Evolutionary conservation across 768 basidiomycete species (phyloP).

Genomic region (Mrakia gelida): DNA sequence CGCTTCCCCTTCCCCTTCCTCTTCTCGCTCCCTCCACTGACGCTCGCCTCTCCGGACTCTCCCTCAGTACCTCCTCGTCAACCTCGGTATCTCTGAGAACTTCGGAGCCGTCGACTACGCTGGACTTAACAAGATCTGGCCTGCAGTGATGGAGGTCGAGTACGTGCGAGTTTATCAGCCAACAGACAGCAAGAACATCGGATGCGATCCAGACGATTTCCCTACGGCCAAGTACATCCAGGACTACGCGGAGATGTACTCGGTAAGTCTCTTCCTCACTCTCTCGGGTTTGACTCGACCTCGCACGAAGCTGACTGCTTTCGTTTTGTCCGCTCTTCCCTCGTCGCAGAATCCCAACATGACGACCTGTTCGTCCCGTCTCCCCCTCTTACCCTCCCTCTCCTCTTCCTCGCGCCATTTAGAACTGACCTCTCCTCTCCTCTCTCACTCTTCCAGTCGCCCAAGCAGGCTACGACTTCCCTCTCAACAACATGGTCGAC

Average conservation of each 20-base stretch:
- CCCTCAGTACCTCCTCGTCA: conserved; percentile 72
- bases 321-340: neutral
- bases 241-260: conserved; percentile 66
- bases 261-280: conserved; percentile 70
- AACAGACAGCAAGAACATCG: conserved; percentile 48
- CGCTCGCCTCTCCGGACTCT: neutral
- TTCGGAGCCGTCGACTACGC: conserved; percentile 64
- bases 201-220: conserved; percentile 73
- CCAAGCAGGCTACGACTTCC: conserved; percentile 6
- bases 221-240: conserved; percentile 79
- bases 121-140: conserved; percentile 20
- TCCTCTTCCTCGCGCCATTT: neutral
- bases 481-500: conserved; percentile 12
- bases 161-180: conserved; percentile 19
- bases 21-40: neutral
- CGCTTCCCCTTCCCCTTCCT: conserved; percentile 22
- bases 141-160: conserved; percentile 24
- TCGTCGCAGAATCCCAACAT: conserved; percentile 12
- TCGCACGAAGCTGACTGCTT: neutral
- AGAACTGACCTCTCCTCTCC: neutral
- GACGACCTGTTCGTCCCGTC: conserved; percentile 6
- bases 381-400: neutral
- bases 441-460: neutral
- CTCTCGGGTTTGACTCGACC: neutral
- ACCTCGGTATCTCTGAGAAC: conserved; percentile 77